These are phyloP conservation scores for Corrigiola litoralis DNA, from an alignment of 179 eudicot genomes.

Conservation along the genomic window DNA sequence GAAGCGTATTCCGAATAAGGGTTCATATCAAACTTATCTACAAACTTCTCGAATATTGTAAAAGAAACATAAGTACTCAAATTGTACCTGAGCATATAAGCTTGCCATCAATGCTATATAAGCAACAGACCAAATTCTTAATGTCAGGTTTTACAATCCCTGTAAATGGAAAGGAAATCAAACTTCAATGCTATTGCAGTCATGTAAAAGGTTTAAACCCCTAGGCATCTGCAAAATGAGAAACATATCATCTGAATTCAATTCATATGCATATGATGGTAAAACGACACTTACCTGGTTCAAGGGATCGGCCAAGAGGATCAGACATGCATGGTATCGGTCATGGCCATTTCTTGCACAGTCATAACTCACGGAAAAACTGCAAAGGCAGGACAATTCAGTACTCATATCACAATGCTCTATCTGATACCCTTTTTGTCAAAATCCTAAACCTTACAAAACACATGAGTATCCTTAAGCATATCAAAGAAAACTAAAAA, in stretches of 20 bases:
- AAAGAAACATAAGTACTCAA: too few species aligned
- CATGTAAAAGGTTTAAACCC: too few species aligned
- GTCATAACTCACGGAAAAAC: constrained; percentile 24
- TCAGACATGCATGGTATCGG: background rate
- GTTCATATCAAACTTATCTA: too few species aligned
- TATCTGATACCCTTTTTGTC: background rate
- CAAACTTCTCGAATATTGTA: too few species aligned
- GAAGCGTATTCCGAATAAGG: too few species aligned
- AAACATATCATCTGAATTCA: background rate
- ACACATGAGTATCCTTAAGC: too few species aligned
- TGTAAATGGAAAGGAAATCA: constrained; percentile 6
- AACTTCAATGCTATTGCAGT: background rate
- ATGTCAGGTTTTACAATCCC: constrained; percentile 50
- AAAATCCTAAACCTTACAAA: too few species aligned
- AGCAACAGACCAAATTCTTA: too few species aligned
- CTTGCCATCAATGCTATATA: too few species aligned
- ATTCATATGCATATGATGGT: background rate
- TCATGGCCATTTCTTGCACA: constrained; percentile 17
- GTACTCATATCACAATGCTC: constrained; percentile 18
- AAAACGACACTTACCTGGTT: background rate
- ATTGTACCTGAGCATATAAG: too few species aligned
- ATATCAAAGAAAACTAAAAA: background rate
- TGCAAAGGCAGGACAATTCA: constrained; percentile 22
- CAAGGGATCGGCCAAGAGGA: background rate
- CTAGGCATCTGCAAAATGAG: background rate